Base-by-base conservation (phyloP, 2,329 filamentous ascomycete genomes). In the Ampelomyces quisqualis region DNA sequence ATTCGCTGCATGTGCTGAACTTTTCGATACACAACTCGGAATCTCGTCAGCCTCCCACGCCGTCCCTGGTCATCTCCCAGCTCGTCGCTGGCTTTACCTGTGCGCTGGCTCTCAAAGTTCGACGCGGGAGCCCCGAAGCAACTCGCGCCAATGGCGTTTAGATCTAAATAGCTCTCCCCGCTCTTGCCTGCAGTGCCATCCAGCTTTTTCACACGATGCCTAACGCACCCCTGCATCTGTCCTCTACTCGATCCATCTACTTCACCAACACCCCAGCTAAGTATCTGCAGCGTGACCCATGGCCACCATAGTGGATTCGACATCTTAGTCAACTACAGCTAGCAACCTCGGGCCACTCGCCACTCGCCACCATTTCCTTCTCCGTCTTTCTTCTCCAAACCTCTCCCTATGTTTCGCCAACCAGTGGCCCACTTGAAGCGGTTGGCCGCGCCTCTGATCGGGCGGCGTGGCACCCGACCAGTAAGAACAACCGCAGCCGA, bases 141-240 rank as follows among this genome's bases (percentile, higher is more conserved):
- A 51, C 35, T 42, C 52, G 63, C 60, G 55, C 57, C 57, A 62
- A 60, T 54, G 57, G 60, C 58, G 59, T 66, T 62, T 63, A 66
- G 55, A 55, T 55, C 57, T 55, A 59, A 64, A 58, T 55, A 58
- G 44, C 46, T 57, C 53, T 60, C 62, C 60, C 60, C 59, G 57
- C 62, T 60, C 50, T 28, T 40, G 43, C 44, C 38, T 40, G 52
- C 47, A 42, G 45, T 43, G 47, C 40, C 46, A 47, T 56, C 44
- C 41, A 49, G 43, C 48, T 53, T 52, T 54, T 53, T 56, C 56
- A 51, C 51, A 56, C 54, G 55, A 60, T 60, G 51, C 42, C 43
- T 62, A 58, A 42, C 47, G 40, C 37, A 49, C 43, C 34, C 50
- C 46, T 52, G 45, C 46, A 38, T 39, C 47, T 20, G 33, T 55